These are phyloP conservation scores for Xylaria grammica DNA, from an alignment of 495 filamentous ascomycete species.

Conservation along the genomic window DNA sequence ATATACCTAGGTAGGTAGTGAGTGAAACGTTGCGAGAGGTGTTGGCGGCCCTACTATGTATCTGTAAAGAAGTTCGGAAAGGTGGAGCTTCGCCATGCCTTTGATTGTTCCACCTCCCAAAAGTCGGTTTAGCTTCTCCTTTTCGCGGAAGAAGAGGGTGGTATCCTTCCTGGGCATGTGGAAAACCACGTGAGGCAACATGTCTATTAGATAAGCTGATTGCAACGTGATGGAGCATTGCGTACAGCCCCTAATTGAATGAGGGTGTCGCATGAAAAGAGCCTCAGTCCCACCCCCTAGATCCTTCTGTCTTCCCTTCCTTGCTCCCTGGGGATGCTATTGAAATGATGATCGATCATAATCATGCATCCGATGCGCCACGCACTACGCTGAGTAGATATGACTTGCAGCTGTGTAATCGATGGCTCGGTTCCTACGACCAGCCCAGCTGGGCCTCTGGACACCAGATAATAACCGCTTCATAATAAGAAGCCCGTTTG, in stretches of 20 bases:
- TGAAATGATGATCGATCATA: conserved; percentile 5
- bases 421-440: background rate
- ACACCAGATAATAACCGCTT: too few relatives aligned
- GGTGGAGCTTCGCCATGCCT: background rate
- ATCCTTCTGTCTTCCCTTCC: background rate
- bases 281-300: conserved; percentile 5
- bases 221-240: background rate
- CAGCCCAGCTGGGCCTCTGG: background rate
- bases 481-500: too few relatives aligned
- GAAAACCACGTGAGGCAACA: background rate
- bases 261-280: conserved; percentile 17
- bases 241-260: conserved; percentile 11
- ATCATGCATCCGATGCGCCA: conserved; percentile 4
- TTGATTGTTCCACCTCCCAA: background rate
- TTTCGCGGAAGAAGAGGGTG: too few relatives aligned
- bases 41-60: too few relatives aligned
- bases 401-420: background rate
- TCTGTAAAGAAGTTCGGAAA: too few relatives aligned
- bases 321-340: background rate
- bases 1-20: background rate
- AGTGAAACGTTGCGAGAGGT: conserved; percentile 4
- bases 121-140: too few relatives aligned
- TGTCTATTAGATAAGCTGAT: background rate
- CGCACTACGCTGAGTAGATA: too few relatives aligned
- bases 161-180: too few relatives aligned